Conservation (phyloP, 495 filamentous ascomycete species). For the Chaetomium tenue region DNA sequence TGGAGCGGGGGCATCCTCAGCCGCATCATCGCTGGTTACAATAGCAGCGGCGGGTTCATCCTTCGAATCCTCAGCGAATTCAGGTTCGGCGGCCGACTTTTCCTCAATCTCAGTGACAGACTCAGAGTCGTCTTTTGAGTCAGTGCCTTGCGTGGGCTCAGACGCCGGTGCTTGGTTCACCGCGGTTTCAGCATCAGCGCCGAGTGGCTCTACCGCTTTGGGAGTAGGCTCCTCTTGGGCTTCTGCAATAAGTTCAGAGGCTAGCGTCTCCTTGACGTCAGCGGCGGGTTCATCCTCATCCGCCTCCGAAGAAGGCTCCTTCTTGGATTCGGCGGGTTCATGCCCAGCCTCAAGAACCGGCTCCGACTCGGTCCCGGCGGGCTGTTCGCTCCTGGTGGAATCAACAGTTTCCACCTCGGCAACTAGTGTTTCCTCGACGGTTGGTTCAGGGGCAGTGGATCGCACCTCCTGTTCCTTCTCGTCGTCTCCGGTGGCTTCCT, state of each 20-base stretch:
- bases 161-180: not conserved
- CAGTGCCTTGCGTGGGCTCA: not conserved
- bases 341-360: slow-evolving; percentile 8
- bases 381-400: slow-evolving; percentile 1
- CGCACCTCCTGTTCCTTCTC: not conserved
- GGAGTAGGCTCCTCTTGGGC: slow-evolving; percentile 6
- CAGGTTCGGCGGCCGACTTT: not conserved
- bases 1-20: not conserved
- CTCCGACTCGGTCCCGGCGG: slow-evolving; percentile 10
- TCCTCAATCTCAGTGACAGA: slow-evolving; percentile 3
- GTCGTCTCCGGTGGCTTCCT: not conserved
- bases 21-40: not conserved
- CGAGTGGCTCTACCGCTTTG: not conserved
- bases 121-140: slow-evolving; percentile 1
- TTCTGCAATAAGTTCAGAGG: slow-evolving; percentile 4
- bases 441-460: not conserved
- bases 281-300: not conserved
- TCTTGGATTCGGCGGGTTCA: slow-evolving; percentile 7
- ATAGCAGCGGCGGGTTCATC: not conserved
- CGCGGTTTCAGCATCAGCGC: not conserved
- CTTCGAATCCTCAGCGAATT: not conserved
- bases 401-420: not conserved
- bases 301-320: slow-evolving; percentile 16
- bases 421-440: not conserved
- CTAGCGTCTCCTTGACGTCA: slow-evolving; percentile 6